Evolutionary conservation across 331 rosid species (phyloP), one percentile per base, ranked within the genome.

Genomic region (Ulmus americana): DNA sequence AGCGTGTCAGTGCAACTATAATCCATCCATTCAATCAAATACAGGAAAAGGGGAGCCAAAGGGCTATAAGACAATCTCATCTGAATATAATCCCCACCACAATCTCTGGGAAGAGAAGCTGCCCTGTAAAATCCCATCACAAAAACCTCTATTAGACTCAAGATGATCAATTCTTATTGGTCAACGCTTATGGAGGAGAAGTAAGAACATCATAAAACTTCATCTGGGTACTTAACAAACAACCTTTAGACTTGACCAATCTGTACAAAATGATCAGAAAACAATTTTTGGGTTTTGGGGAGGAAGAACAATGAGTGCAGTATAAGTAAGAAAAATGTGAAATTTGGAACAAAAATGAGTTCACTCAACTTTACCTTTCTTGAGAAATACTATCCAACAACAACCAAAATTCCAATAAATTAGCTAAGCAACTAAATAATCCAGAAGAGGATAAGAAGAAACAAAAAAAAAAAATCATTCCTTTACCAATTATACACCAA

Each of bases 1-100:
- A 89, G 72, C 54, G 85, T 12, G 64, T 86, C 83, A 20, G 87
- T 84, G 64, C 95, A 89, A 51, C 83, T 77, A 67, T 45, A 76
- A 73, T 86, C 85, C 87, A 89, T 76, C 96, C 96, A 84, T 70
- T 86, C 87, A 46, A 86, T 84, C 86, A 84, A 77, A 66, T 58
- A 70, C 63, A 84, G 76, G 77, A 86, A 75, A 68, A 86, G 50
- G 35, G 84, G 91, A 43, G 96, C 91, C 76, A 84, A 79, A 44
- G 88, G 95, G 60, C 95, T 84, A 81, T 86, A 84, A 63, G 80
- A 70, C 69, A 86, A 71, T 73, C 81, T 86, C 95, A 89, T 84
- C 58, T 85, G 87, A 63, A 89, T 67, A 53, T 68, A 74, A 65
- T 77, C 74, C 59, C 86, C 95, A 56, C 82, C 77, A 68, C 77